phyloP scores from a whole-genome alignment of 1,284 basidiomycete genomes.

The Naganishia sp. region DNA sequence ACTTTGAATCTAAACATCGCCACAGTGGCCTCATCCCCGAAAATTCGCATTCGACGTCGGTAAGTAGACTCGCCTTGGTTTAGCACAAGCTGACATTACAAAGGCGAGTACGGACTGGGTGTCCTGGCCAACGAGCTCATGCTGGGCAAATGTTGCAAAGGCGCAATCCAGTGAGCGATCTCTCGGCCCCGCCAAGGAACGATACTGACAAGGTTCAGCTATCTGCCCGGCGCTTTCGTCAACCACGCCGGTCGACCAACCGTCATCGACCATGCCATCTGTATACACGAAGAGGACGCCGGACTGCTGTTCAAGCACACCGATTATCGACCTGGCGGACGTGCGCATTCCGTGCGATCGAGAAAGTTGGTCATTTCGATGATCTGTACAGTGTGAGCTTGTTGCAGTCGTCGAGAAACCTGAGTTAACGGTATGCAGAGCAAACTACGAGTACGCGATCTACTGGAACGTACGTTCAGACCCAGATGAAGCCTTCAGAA shows the following conservation, averaged over 20 bases:
- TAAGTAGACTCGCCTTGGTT: conserved; percentile 12
- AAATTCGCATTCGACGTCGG: conserved; percentile 57
- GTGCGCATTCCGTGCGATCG: conserved; percentile 49
- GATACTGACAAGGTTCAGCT: conserved; percentile 31
- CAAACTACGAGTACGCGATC: conserved; percentile 42
- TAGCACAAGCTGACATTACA: too few species aligned
- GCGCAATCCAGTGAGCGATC: conserved; percentile 42
- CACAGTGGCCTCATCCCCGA: conserved; percentile 45
- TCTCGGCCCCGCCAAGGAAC: not conserved
- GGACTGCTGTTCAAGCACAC: conserved; percentile 42
- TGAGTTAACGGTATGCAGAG: not conserved
- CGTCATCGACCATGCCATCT: conserved; percentile 47
- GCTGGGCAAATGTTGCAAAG: conserved; percentile 57
- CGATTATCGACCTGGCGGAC: conserved; percentile 48
- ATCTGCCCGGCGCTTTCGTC: conserved; percentile 50
- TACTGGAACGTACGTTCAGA: conserved; percentile 44
- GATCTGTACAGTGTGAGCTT: conserved; percentile 54
- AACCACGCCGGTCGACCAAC: conserved; percentile 48
- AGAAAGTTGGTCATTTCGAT: conserved; percentile 55
- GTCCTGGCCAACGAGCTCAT: conserved; percentile 52
- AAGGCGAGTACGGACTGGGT: conserved; percentile 54
- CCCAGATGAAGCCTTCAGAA: conserved; percentile 39
- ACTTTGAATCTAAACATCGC: conserved; percentile 19
- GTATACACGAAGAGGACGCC: conserved; percentile 53
- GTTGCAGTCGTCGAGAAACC: too few species aligned